Conservation (phyloP, 1,284 basidiomycete species). For the Fomes fomentarius region DNA sequence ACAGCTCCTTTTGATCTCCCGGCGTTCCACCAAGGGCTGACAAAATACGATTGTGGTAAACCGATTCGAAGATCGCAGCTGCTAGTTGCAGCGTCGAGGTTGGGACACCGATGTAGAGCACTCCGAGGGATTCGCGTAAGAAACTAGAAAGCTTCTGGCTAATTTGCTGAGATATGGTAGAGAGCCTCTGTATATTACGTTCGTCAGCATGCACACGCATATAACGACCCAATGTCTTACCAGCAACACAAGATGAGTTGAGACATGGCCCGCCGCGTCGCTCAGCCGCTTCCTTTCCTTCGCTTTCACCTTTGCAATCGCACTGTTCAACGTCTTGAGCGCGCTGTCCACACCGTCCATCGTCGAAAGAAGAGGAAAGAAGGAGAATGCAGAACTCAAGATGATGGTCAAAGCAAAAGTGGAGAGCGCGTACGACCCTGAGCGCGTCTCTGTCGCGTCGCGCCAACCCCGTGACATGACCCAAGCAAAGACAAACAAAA, state of each 20-base stretch:
- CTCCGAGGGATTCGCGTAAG: constrained; percentile 31
- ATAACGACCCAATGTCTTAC: constrained; percentile 15
- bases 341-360: constrained; percentile 7
- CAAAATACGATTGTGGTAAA: constrained; percentile 34
- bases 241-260: constrained; percentile 30
- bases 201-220: not conserved
- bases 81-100: constrained; percentile 31
- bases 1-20: constrained; percentile 26
- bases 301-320: constrained; percentile 18
- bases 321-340: constrained; percentile 8
- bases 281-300: constrained; percentile 10
- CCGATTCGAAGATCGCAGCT: constrained; percentile 28
- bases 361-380: not conserved
- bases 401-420: not conserved
- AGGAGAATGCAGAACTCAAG: not conserved
- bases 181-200: constrained; percentile 25
- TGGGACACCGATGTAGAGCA: constrained; percentile 31
- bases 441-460: not conserved
- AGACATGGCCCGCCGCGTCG: constrained; percentile 5
- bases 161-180: constrained; percentile 21
- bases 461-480: not conserved
- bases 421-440: too few relatives aligned
- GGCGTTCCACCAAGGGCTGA: constrained; percentile 21
- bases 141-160: constrained; percentile 24
- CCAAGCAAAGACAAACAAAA: constrained; percentile 14